Base-by-base conservation (phyloP, 108 stramenopile genomes). In the Cyclotella kingstonii region DNA sequence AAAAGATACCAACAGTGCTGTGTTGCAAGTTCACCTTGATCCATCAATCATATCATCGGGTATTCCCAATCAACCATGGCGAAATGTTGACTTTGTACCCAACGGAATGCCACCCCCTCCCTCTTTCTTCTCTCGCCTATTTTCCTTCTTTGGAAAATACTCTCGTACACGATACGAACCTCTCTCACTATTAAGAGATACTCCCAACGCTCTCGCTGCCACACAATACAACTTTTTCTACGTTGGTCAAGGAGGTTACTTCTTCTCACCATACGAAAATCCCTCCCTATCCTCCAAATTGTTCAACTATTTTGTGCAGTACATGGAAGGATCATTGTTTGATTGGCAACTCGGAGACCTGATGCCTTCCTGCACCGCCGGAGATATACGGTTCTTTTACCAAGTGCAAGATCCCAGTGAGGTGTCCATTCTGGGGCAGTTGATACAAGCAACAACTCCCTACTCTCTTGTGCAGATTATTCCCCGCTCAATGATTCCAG, bases 281-380 rank as follows among this genome's bases (percentile, higher is more conserved):
- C 27, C 64, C 9, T 67, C 71, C 34, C 61, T 19, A 14, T 19
- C 65, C 1, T 40, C 36, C 11, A 56, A 41, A 29, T 34, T 73
- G 7, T 61, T 73, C 36, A 73, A 73, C 36, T 73, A 50, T 21
- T 73, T 73, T 26, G 49, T 48, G 0, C 71, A 73, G 33, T 73
- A 73, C 43, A 31, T 73, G 60, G 71, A 73, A 56, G 71, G 71
- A 17, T 62, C 66, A 25, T 34, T 73, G 4, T 61, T 73, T 31
- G 71, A 73, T 51, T 73, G 66, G 58, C 71, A 73, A 34, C 12
- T 73, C 4, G 71, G 71, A 0, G 66, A 73, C 53, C 26, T 73
- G 29, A 66, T 73, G 39, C 66, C 66, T 21, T 60, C 47, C 18
- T 73, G 71, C 28, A 60, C 66, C 0, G 66, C 71, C 0, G 71